phyloP scores from a whole-genome alignment of 2,329 filamentous ascomycete species.

The Periconia macrospinosa region DNA sequence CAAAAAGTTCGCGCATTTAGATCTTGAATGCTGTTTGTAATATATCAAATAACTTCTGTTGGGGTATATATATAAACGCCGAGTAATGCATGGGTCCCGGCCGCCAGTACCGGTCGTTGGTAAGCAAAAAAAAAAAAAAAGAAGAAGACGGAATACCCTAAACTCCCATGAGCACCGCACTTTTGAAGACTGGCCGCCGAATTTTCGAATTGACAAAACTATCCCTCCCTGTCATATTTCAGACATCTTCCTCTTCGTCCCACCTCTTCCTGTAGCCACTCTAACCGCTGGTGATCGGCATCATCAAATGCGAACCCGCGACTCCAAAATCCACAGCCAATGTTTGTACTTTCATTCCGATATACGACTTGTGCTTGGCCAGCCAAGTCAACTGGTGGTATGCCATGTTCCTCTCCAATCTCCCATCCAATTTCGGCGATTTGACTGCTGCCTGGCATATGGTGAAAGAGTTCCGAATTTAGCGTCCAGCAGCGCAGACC shows the following conservation, averaged over 20 bases:
- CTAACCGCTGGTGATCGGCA: conserved; percentile 30
- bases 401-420: conserved; percentile 31
- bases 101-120: no score
- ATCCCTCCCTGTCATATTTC: conserved; percentile 27
- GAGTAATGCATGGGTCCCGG: no score
- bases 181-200: neutral
- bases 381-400: conserved; percentile 40
- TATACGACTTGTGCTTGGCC: conserved; percentile 32
- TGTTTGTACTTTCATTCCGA: conserved; percentile 42
- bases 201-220: neutral
- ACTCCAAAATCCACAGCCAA: conserved; percentile 45
- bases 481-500: conserved; percentile 48
- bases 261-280: conserved; percentile 41
- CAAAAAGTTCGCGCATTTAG: no score
- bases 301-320: conserved; percentile 40
- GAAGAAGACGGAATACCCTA: no score
- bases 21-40: no score
- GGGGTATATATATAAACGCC: no score
- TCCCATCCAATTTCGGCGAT: conserved; percentile 39
- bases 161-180: neutral
- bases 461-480: conserved; percentile 50
- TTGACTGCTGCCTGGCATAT: conserved; percentile 44
- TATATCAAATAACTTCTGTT: no score
- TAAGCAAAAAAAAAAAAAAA: no score
- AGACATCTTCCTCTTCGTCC: conserved; percentile 42